phyloP scores from a whole-genome alignment of 495 filamentous ascomycete species.

The Bombardia bombarda region DNA sequence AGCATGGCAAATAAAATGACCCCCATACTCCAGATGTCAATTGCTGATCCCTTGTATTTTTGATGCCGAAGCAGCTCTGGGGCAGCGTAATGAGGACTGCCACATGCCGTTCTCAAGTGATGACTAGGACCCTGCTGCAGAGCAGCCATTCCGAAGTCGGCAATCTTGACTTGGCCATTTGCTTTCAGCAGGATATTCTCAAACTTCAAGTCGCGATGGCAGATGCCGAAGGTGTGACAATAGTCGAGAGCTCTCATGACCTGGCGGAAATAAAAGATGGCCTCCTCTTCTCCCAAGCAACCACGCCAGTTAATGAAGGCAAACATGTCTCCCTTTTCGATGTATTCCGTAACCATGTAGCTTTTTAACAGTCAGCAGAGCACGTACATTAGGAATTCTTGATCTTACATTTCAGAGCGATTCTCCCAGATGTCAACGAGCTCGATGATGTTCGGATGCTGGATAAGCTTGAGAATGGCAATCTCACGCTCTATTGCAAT shows the following conservation, averaged over 20 bases:
- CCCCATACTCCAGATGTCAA: constrained; percentile 93
- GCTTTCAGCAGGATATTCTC: constrained; percentile 88
- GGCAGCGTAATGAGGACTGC: constrained; percentile 92
- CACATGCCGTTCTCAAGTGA: constrained; percentile 79
- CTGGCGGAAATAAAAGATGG: constrained; percentile 81
- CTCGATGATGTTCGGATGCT: constrained; percentile 86
- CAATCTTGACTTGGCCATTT: constrained; percentile 72
- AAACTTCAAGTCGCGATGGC: constrained; percentile 92
- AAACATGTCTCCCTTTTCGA: constrained; percentile 87
- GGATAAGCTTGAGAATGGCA: constrained; percentile 90
- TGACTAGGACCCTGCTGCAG: constrained; percentile 67
- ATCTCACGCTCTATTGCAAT: constrained; percentile 86
- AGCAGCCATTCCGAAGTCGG: constrained; percentile 96
- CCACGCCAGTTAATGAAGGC: constrained; percentile 63
- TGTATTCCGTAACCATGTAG: constrained; percentile 94
- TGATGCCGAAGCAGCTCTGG: constrained; percentile 73
- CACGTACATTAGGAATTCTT: constrained; percentile 1
- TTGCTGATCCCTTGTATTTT: constrained; percentile 71
- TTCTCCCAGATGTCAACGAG: constrained; percentile 97
- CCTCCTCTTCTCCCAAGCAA: constrained; percentile 66
- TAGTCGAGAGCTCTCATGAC: constrained; percentile 87
- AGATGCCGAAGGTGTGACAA: constrained; percentile 88
- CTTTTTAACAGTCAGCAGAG: constrained; percentile 38
- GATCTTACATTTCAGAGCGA: constrained; percentile 74
- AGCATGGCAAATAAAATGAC: constrained; percentile 83